Base-by-base conservation (phyloP, 768 basidiomycete species). In the Mycena pura region DNA sequence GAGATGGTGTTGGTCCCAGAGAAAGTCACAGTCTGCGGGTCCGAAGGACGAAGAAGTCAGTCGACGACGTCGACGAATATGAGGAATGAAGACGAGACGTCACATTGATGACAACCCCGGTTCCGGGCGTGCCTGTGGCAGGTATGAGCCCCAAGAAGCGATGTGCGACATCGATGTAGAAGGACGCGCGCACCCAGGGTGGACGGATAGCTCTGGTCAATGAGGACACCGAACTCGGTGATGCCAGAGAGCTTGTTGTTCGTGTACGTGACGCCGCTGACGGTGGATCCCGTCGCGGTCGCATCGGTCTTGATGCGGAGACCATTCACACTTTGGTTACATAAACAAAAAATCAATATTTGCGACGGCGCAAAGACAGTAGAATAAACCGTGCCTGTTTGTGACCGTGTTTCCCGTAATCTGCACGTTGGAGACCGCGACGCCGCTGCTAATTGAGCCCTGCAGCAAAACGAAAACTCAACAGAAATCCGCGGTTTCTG, bases 351-450 rank as follows among this genome's bases (percentile, higher is more conserved):
- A n/a, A n/a, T n/a, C n/a, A n/a, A n/a, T n/a, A n/a, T n/a, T n/a
- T n/a, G 27, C 25, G 24, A 31, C 11, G n/a, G 19, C 31, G 19
- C 13, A 29, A 46, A 40, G 11, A 11, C 17, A 36, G 3, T n/a
- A 5, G 46, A 48, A 32, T n/a, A 27, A 27, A n/a, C 19, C 17
- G 22, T 29, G 64, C 67, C 48, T 69, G 14, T 45, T 36, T 13
- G 68, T 67, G 19, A 69, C 61, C 2, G 66, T 69, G 39, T 69
- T 69, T 36, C 60, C 53, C 0, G 68, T 65, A 11, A 69, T 67
- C 13, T 65, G 65, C 4, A 69, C 65, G 31, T 56, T 56, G 10
- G 45, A 51, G 2, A 69, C 63, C 5, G 61, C 58, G 14, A 53
- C 49, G 2, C 45, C 57, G 27, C 47, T 53, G 13, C 24, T 41